A percentile compares a stretch with the other conserved stretches of the same genome.
Conservation (phyloP, 495 filamentous ascomycete species). For the Lophium mytilinum region DNA sequence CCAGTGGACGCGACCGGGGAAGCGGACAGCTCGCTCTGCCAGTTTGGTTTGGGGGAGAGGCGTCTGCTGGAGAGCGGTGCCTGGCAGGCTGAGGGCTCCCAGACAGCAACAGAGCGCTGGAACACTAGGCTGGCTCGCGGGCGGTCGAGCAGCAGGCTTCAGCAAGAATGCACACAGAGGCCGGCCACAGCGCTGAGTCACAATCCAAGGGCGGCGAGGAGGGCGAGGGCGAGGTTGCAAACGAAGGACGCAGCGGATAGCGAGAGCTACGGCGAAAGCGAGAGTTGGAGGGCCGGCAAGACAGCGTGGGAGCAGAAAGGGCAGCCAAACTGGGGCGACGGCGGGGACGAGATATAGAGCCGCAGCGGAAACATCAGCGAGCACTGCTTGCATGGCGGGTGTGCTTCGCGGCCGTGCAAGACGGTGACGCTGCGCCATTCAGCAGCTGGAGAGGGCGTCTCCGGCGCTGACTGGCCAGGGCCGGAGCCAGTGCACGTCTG, state of each 20-base stretch:
- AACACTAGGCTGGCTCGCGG: neutral
- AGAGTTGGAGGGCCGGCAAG: neutral
- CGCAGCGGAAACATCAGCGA: neutral
- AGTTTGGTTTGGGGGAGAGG: neutral
- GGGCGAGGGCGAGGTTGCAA: slow-evolving; percentile 1
- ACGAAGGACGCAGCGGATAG: neutral
- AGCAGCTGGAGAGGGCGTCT: slow-evolving; percentile 1
- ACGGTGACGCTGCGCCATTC: slow-evolving; percentile 5
- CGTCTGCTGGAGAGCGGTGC: neutral
- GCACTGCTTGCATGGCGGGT: neutral
- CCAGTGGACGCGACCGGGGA: neutral
- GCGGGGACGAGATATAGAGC: neutral
- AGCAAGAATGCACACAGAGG: slow-evolving; percentile 9
- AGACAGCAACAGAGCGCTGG: neutral
- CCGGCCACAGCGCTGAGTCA: slow-evolving; percentile 20
- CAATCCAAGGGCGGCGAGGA: slow-evolving; percentile 3
- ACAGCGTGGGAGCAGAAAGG: neutral
- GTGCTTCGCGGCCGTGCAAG: neutral
- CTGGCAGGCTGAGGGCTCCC: neutral
- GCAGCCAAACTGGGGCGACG: neutral
- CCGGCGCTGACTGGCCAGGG: slow-evolving; percentile 5
- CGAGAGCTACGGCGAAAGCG: neutral
- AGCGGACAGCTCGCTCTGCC: neutral
- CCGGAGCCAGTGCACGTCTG: slow-evolving; percentile 10
- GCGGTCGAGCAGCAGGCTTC: neutral